These are phyloP conservation scores for Ophiostoma sp. DNA, from an alignment of 2,329 filamentous ascomycete species.

Conservation along the genomic window DNA sequence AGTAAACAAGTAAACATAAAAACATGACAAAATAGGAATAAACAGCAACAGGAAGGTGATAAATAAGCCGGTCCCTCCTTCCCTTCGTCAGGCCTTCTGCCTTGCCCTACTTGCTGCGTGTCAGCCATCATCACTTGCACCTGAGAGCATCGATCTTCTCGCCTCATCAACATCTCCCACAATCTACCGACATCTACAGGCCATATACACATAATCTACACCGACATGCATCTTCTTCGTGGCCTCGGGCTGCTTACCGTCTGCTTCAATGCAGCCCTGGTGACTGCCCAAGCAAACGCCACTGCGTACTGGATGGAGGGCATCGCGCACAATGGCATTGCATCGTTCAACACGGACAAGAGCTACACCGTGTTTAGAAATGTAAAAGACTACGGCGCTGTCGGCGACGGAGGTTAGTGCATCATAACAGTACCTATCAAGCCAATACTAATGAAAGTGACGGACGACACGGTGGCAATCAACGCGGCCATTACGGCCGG, in stretches of 20 bases:
- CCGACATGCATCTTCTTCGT: constrained; percentile 17
- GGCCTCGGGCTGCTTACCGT: constrained; percentile 20
- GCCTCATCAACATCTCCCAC: not conserved
- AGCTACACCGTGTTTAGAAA: constrained; percentile 28
- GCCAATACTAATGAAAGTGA: constrained; percentile 32
- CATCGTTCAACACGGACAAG: constrained; percentile 42
- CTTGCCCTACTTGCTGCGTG: not conserved
- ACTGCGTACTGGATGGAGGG: constrained; percentile 41
- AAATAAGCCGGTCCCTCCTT: not conserved
- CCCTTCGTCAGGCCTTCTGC: not conserved
- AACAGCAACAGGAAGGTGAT: not conserved
- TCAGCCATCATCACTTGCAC: not conserved
- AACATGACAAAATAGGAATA: not conserved
- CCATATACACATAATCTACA: not conserved
- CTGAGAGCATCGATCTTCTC: not conserved
- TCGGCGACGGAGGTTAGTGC: constrained; percentile 57
- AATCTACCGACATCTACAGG: not conserved
- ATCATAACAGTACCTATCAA: not conserved
- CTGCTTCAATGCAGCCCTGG: constrained; percentile 14
- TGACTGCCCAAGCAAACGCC: constrained; percentile 24
- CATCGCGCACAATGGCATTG: constrained; percentile 43
- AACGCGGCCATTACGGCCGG: constrained; percentile 57
- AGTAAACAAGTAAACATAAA: not conserved
- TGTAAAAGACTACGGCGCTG: constrained; percentile 48
- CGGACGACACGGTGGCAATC: constrained; percentile 69